Evolutionary conservation across 371 early-diverging fungal genomes (phyloP).

Genomic region (Polyrhizophydium stewartii): DNA sequence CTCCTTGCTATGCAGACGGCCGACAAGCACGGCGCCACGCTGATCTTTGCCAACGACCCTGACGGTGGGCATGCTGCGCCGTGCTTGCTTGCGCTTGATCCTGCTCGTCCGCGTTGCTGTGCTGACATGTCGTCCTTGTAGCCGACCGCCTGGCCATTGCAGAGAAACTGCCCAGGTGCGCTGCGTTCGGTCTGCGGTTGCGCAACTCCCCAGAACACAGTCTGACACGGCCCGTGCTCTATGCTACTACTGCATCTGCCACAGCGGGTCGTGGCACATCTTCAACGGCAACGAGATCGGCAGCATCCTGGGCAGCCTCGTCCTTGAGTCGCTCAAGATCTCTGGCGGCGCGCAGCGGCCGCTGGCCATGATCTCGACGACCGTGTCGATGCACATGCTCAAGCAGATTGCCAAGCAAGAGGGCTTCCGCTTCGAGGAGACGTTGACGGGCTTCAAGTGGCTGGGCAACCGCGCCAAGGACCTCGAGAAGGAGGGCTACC

Average conservation of each 20-base stretch:
- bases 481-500: slow-evolving; percentile 54
- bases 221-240: too few relatives aligned
- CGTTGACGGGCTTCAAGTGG: slow-evolving; percentile 95
- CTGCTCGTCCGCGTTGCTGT: too few relatives aligned
- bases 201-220: too few relatives aligned
- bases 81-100: too few relatives aligned
- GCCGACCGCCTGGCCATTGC: slow-evolving; percentile 88
- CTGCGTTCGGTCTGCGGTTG: neutral
- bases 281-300: slow-evolving; percentile 94
- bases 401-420: slow-evolving; percentile 66
- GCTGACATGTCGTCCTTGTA: slow-evolving; percentile 2
- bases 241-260: neutral
- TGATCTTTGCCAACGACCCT: slow-evolving; percentile 97
- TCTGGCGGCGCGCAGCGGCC: neutral
- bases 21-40: slow-evolving; percentile 42
- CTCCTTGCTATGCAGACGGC: slow-evolving; percentile 73
- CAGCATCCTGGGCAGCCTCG: slow-evolving; percentile 62
- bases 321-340: neutral
- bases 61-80: slow-evolving; percentile 61
- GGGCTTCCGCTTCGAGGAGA: slow-evolving; percentile 79
- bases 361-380: slow-evolving; percentile 67
- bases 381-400: slow-evolving; percentile 86
- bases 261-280: slow-evolving; percentile 70
- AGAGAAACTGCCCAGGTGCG: slow-evolving; percentile 56
- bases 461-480: slow-evolving; percentile 79